A percentile compares a stretch with the other conserved stretches of the same genome.
Evolutionary conservation across 257 asterid species (phyloP).

Genomic region (Haberlea rhodopensis): DNA sequence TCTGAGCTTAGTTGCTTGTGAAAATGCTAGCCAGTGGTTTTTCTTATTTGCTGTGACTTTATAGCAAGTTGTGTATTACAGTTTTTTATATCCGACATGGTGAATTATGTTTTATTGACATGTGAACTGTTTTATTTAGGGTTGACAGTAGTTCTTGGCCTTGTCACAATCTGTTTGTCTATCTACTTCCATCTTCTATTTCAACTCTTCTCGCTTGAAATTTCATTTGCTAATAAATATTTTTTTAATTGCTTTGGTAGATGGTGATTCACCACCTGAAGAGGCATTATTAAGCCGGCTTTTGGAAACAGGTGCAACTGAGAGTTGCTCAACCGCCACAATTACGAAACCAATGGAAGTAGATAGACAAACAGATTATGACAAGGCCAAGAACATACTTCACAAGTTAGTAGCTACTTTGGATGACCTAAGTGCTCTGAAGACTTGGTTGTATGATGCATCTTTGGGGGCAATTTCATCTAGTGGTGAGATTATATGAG

Average conservation of each 20-base stretch:
- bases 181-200: too few species aligned
- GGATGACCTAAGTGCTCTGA: slow-evolving; percentile 48
- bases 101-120: slow-evolving; percentile 8
- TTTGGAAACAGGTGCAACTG: slow-evolving; percentile 74
- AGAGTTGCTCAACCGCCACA: slow-evolving; percentile 54
- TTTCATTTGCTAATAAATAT: slow-evolving; percentile 29
- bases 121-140: background rate
- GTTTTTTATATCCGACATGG: slow-evolving; percentile 2
- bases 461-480: slow-evolving; percentile 46
- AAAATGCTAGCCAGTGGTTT: background rate
- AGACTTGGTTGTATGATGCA: slow-evolving; percentile 47
- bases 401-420: slow-evolving; percentile 45
- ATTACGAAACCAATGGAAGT: slow-evolving; percentile 33
- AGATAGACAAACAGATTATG: slow-evolving; percentile 40
- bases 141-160: too few species aligned
- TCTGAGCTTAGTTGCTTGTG: background rate
- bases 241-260: slow-evolving; percentile 37
- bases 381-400: slow-evolving; percentile 41
- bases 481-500: slow-evolving; percentile 51
- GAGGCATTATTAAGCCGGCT: slow-evolving; percentile 65
- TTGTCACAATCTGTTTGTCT: too few species aligned
- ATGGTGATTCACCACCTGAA: slow-evolving; percentile 50
- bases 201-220: background rate
- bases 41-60: background rate
- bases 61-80: slow-evolving; percentile 3